Evolutionary conservation across 129 eudicot species (phyloP).

Genomic region (Apium graveolens): DNA sequence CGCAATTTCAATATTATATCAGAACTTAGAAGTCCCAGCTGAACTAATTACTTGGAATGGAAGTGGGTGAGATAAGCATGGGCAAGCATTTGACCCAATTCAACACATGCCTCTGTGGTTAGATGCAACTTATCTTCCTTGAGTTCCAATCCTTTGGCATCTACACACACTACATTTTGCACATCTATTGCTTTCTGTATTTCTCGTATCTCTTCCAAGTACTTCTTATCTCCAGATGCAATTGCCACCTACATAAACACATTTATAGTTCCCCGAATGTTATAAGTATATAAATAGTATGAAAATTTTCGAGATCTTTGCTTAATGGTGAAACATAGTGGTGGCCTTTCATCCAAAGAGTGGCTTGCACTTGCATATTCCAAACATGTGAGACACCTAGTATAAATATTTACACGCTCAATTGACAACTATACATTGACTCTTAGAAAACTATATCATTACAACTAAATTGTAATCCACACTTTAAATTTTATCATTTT

Average conservation of each 20-base stretch:
- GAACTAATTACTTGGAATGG: neutral
- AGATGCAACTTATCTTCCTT: constrained; percentile 65
- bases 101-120: constrained; percentile 62
- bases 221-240: constrained; percentile 52
- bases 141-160: constrained; percentile 63
- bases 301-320: neutral
- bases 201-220: constrained; percentile 42
- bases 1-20: too few relatives aligned
- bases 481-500: neutral
- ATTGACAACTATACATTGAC: neutral
- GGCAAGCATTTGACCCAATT: constrained; percentile 65
- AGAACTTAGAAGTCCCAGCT: neutral
- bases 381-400: neutral
- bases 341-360: neutral
- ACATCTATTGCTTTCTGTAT: constrained; percentile 57
- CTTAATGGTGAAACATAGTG: neutral
- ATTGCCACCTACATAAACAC: constrained; percentile 51
- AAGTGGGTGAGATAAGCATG: constrained; percentile 59
- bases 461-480: neutral
- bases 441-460: too few relatives aligned
- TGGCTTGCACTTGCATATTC: neutral
- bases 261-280: too few relatives aligned
- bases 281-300: neutral
- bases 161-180: constrained; percentile 60
- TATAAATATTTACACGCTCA: neutral